phyloP scores from a whole-genome alignment of 2,329 filamentous ascomycete species.

The Penicillium freii region DNA sequence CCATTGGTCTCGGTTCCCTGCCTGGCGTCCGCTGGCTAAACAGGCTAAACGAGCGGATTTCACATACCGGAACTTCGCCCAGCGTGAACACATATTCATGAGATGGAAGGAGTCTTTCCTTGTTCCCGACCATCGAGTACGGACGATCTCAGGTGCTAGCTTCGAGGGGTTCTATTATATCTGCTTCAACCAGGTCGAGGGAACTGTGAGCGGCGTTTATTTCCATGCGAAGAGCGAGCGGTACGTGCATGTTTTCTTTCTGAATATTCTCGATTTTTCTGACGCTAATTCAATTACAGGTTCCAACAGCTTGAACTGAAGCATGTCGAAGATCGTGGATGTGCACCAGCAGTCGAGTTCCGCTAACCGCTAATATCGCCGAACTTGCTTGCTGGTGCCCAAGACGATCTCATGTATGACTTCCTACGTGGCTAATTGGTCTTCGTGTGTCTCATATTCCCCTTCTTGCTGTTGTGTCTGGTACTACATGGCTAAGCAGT shows the following conservation, averaged over 20 bases:
- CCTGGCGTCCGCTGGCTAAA: slow-evolving; percentile 74
- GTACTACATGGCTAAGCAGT: slow-evolving; percentile 5
- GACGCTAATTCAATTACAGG: slow-evolving; percentile 46
- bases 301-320: slow-evolving; percentile 91
- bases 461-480: not conserved
- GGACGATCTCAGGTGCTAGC: slow-evolving; percentile 87
- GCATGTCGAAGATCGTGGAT: slow-evolving; percentile 81
- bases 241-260: slow-evolving; percentile 55
- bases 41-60: slow-evolving; percentile 59
- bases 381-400: slow-evolving; percentile 17
- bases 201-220: slow-evolving; percentile 88
- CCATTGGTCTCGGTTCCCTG: slow-evolving; percentile 88
- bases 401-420: not conserved
- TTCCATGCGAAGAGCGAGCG: slow-evolving; percentile 98
- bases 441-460: not conserved
- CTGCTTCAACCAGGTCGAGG: slow-evolving; percentile 90
- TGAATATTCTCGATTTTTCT: not conserved
- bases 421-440: not conserved
- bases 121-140: slow-evolving; percentile 88
- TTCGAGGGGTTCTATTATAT: slow-evolving; percentile 99
- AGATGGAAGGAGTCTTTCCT: slow-evolving; percentile 98
- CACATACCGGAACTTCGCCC: slow-evolving; percentile 66
- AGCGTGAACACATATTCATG: slow-evolving; percentile 93
- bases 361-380: slow-evolving; percentile 64
- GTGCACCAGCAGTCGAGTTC: slow-evolving; percentile 85